Evolutionary conservation across 2,329 filamentous ascomycete genomes (phyloP).

Genomic region (Phialophora tarda): DNA sequence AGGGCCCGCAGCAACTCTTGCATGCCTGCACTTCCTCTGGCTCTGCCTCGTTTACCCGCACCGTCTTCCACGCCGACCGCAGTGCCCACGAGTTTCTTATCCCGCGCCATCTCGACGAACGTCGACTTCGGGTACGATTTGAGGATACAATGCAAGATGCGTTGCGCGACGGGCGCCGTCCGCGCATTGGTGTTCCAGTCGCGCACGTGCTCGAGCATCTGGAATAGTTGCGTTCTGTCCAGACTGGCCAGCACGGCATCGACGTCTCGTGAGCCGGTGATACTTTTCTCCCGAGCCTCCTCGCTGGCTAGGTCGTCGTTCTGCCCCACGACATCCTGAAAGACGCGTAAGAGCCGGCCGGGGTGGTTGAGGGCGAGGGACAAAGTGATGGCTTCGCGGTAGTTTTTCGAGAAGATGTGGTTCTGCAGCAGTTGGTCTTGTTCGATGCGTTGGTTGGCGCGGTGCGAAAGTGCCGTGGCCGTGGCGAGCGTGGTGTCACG

Average conservation of each 20-base stretch:
- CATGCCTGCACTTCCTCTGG: constrained; percentile 47
- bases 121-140: constrained; percentile 79
- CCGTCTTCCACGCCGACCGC: background rate
- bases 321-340: constrained; percentile 73
- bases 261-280: constrained; percentile 62
- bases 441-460: constrained; percentile 80
- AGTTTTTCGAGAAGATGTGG: constrained; percentile 84
- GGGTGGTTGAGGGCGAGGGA: constrained; percentile 95
- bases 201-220: constrained; percentile 77
- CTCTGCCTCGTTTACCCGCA: background rate
- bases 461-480: constrained; percentile 72
- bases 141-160: constrained; percentile 79
- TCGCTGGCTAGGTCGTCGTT: constrained; percentile 44
- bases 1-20: constrained; percentile 88
- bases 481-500: constrained; percentile 85
- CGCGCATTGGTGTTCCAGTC: constrained; percentile 98
- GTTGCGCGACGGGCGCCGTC: constrained; percentile 82
- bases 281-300: constrained; percentile 44
- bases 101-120: constrained; percentile 69
- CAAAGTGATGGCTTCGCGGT: constrained; percentile 89
- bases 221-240: constrained; percentile 83
- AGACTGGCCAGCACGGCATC: constrained; percentile 82
- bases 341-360: constrained; percentile 79
- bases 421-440: constrained; percentile 95
- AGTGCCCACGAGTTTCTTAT: constrained; percentile 22